These are phyloP conservation scores for Eucalyptus tenuipes DNA, from an alignment of 345 rosid genomes.

Conservation along the genomic window DNA sequence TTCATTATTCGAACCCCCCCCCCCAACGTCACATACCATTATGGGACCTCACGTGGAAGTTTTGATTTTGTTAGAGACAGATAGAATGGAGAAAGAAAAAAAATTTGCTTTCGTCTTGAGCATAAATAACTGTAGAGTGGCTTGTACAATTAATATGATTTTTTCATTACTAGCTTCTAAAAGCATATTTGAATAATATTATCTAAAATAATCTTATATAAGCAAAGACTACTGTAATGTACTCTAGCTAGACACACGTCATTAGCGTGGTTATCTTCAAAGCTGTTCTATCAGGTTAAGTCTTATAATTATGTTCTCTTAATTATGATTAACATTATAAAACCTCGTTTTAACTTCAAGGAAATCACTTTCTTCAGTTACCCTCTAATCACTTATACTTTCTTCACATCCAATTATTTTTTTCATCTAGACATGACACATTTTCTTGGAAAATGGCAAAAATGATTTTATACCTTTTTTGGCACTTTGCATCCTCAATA, in stretches of 20 bases:
- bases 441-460: not conserved
- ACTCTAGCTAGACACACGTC: accelerated
- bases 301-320: not conserved
- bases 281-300: not conserved
- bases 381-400: not conserved
- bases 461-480: too few relatives aligned
- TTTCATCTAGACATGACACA: not conserved
- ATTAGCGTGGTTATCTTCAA: not conserved
- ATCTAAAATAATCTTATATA: not conserved
- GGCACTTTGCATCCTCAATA: accelerated
- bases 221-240: not conserved
- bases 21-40: not conserved
- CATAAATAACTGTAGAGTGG: not conserved
- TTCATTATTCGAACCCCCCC: too few relatives aligned
- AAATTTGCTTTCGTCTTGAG: not conserved
- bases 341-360: not conserved
- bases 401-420: not conserved
- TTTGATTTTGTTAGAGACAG: not conserved
- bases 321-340: not conserved
- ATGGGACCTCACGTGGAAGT: not conserved
- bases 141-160: accelerated
- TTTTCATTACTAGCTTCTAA: not conserved
- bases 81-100: not conserved
- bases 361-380: not conserved
- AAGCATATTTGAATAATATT: not conserved